These are phyloP conservation scores for Artemisia argyi DNA, from an alignment of 129 eudicot genomes.

Conservation along the genomic window DNA sequence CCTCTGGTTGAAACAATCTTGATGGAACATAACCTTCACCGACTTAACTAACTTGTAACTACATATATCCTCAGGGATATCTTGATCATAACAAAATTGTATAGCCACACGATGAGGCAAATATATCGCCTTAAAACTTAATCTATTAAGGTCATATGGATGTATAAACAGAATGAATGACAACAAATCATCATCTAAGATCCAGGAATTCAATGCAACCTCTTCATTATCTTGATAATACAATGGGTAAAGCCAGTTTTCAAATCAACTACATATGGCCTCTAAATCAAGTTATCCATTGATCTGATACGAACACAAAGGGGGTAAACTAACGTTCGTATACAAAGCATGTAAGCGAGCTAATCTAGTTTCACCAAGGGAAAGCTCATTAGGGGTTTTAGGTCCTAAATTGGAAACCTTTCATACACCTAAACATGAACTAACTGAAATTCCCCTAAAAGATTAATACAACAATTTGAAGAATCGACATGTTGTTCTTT, in stretches of 20 bases:
- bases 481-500: constrained; percentile 4
- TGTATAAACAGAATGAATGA: too few species aligned
- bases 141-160: too few species aligned
- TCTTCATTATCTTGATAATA: constrained; percentile 36
- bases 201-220: neutral
- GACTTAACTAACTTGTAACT: too few species aligned
- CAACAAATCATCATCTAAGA: constrained; percentile 20
- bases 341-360: constrained; percentile 29
- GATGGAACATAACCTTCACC: too few species aligned
- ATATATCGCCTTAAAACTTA: too few species aligned
- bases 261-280: constrained; percentile 41
- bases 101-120: too few species aligned
- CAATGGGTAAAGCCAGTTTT: constrained; percentile 29
- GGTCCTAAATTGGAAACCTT: constrained; percentile 32
- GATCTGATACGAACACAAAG: constrained; percentile 11
- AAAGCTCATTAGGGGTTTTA: constrained; percentile 14
- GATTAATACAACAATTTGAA: constrained; percentile 10
- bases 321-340: neutral
- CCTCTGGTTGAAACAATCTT: too few species aligned
- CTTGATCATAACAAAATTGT: too few species aligned
- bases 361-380: constrained; percentile 39
- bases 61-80: too few species aligned
- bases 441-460: constrained; percentile 38
- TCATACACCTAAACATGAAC: constrained; percentile 53
- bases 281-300: constrained; percentile 35